These are phyloP conservation scores for Zymoseptoria brevis DNA, from an alignment of 2,329 filamentous ascomycete genomes.

Conservation along the genomic window DNA sequence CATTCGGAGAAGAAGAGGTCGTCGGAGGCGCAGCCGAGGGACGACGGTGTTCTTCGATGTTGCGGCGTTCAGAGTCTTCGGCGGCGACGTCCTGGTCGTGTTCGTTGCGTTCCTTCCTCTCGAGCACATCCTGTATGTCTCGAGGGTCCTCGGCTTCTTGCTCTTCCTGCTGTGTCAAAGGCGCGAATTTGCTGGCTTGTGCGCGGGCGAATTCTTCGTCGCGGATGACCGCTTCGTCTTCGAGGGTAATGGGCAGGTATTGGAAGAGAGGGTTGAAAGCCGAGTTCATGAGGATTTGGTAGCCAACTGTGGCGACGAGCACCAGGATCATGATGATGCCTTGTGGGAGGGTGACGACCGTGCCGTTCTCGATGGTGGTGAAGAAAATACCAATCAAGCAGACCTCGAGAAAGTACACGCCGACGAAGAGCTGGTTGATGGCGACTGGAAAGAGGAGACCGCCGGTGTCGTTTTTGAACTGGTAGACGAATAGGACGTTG, in stretches of 20 bases:
- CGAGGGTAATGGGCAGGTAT: slow-evolving; percentile 87
- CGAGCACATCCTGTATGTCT: slow-evolving; percentile 20
- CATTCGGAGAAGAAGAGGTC: slow-evolving; percentile 1
- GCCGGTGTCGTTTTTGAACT: slow-evolving; percentile 83
- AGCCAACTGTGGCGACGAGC: slow-evolving; percentile 61
- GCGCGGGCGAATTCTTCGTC: slow-evolving; percentile 81
- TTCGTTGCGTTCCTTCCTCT: slow-evolving; percentile 11
- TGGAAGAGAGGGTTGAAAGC: slow-evolving; percentile 80
- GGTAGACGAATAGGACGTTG: slow-evolving; percentile 89
- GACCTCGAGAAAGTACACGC: slow-evolving; percentile 89
- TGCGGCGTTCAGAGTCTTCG: slow-evolving; percentile 7
- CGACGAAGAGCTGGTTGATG: slow-evolving; percentile 92
- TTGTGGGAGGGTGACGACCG: slow-evolving; percentile 60
- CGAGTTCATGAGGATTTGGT: slow-evolving; percentile 70
- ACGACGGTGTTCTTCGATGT: slow-evolving; percentile 33
- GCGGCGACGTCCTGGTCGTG: slow-evolving; percentile 30
- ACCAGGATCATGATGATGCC: slow-evolving; percentile 78
- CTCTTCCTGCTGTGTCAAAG: slow-evolving; percentile 14
- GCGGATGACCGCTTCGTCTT: slow-evolving; percentile 86
- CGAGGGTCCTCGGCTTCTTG: slow-evolving; percentile 20
- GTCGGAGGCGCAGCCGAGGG: not conserved
- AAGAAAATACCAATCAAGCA: slow-evolving; percentile 87
- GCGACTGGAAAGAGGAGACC: slow-evolving; percentile 85
- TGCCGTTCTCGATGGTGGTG: slow-evolving; percentile 53
- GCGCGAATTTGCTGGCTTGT: slow-evolving; percentile 35